Base-by-base conservation (phyloP, 108 stramenopile genomes). In the Cyclostephanos invisitatus region DNA sequence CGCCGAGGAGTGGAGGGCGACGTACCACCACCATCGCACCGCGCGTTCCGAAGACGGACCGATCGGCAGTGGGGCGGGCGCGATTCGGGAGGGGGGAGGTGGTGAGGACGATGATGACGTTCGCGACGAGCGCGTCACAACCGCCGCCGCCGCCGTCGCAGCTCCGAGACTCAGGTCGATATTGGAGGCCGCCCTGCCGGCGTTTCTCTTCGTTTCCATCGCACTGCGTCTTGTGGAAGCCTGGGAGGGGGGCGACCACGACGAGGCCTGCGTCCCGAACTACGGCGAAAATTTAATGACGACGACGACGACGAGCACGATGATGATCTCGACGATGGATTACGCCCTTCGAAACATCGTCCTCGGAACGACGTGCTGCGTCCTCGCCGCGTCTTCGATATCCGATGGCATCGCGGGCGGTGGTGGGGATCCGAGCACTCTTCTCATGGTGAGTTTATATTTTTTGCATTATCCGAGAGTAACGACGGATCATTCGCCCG, bases 151-250 rank as follows among this genome's bases (percentile, higher is more conserved):
- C 87, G 12, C 86, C 86, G 9, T n/a, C n/a, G n/a, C n/a, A n/a
- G n/a, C n/a, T n/a, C n/a, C n/a, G n/a, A n/a, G n/a, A n/a, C n/a
- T n/a, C n/a, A n/a, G n/a, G n/a, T n/a, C n/a, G n/a, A n/a, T n/a
- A n/a, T n/a, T n/a, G n/a, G n/a, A n/a, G n/a, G n/a, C n/a, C n/a
- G n/a, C n/a, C n/a, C n/a, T n/a, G n/a, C n/a, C n/a, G n/a, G 75
- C 85, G 4, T 90, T 86, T 71, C 83, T 87, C 68, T 82, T 75
- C 24, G 81, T 87, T 37, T 65, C 58, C 36, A 17, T 89, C 14
- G 28, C 71, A 11, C 65, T 72, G 20, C 80, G 80, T 8, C 37
- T 72, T 12, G 27, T 77, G 24, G 29, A 22, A 17, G 18, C 40
- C 4, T 72, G 49, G 36, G 69, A 35, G 36, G 69, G 24, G 18